A percentile compares a stretch with the other conserved stretches of the same genome.
Conservation (phyloP, 202 grass and related monocot genomes). For the Bolboschoenoplectus hybrid region DNA sequence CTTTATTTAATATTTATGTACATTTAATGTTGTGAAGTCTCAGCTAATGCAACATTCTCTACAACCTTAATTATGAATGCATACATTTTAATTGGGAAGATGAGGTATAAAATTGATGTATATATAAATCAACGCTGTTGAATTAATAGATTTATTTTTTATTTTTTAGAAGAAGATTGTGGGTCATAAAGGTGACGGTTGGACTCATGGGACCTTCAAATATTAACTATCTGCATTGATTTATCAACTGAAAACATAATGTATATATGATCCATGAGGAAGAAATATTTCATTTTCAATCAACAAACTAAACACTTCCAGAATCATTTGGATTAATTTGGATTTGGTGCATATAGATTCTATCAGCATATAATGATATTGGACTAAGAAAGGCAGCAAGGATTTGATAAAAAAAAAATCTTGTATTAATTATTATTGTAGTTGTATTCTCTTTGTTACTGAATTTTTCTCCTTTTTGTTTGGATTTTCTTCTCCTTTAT, state of each 20-base stretch:
- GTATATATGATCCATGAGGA: neutral
- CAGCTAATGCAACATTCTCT: slow-evolving; percentile 12
- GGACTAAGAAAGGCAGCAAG: neutral
- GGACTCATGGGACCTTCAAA: neutral
- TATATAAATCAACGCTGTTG: neutral
- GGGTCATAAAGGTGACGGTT: neutral
- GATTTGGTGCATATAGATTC: neutral
- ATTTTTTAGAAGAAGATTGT: neutral
- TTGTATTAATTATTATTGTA: neutral
- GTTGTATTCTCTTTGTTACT: neutral
- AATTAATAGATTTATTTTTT: neutral
- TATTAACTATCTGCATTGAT: neutral
- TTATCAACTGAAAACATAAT: neutral
- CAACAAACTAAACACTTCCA: neutral
- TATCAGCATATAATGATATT: neutral
- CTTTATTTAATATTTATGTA: neutral
- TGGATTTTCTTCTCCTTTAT: neutral
- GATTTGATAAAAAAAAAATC: neutral
- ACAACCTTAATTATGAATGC: slow-evolving; percentile 20
- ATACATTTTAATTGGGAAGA: neutral
- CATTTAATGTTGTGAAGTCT: neutral
- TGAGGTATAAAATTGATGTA: neutral
- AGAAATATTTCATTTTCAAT: slow-evolving; percentile 20
- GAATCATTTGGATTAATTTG: neutral
- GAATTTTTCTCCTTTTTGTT: neutral